Percentiles rank a stretch among this genome's conserved stretches.
Evolutionary conservation across 768 basidiomycete species (phyloP).

Genomic region (Pulveroboletus sp.): DNA sequence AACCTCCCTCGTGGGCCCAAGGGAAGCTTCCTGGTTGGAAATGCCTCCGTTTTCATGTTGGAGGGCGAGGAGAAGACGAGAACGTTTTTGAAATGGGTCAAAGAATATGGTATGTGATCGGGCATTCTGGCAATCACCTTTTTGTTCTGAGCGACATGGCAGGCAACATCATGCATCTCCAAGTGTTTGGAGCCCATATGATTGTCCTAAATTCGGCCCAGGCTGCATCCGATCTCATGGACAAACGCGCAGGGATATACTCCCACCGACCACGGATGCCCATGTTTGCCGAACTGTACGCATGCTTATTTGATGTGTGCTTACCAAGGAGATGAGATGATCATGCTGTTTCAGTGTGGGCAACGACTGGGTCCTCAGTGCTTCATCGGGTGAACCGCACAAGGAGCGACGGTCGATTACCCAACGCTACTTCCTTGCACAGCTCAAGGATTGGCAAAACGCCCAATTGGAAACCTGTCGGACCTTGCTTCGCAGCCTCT

Average conservation of each 20-base stretch:
- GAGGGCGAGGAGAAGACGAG: not conserved
- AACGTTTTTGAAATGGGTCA: not conserved
- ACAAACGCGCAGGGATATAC: not conserved
- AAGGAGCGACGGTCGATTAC: conserved; percentile 3
- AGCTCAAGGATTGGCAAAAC: conserved; percentile 12
- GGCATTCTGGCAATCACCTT: no score
- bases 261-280: not conserved
- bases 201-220: conserved; percentile 36
- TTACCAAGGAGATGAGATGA: no score
- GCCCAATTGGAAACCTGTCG: conserved; percentile 3
- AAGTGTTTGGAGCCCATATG: conserved; percentile 5
- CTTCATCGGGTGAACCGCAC: conserved; percentile 9
- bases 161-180: not conserved
- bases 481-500: not conserved
- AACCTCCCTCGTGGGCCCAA: not conserved
- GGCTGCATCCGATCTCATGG: conserved; percentile 1
- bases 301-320: not conserved
- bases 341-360: not conserved
- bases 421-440: conserved; percentile 8
- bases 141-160: not conserved
- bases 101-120: not conserved
- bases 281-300: not conserved
- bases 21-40: not conserved
- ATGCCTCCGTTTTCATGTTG: not conserved
- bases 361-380: not conserved